phyloP scores from a whole-genome alignment of 2,329 filamentous ascomycete genomes.

The Colletotrichum phormii region DNA sequence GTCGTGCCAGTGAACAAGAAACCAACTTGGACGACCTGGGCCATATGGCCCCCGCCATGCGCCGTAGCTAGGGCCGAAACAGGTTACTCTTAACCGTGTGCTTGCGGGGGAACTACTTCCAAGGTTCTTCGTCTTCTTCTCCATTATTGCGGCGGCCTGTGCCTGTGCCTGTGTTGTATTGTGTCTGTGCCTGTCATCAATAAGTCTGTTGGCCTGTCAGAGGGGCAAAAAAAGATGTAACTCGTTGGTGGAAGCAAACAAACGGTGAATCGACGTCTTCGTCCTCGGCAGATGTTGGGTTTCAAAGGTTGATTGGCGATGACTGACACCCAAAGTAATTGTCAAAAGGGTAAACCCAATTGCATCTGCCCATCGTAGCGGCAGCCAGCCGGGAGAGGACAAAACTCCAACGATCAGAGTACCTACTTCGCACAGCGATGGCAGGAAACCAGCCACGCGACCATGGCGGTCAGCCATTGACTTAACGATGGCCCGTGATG shows the following conservation, averaged over 20 bases:
- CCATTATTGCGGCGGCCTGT: not conserved
- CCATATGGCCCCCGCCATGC: conserved; percentile 12
- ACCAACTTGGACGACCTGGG: not conserved
- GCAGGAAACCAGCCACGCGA: not conserved
- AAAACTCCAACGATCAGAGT: not conserved
- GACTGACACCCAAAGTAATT: not conserved
- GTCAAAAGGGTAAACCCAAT: not conserved
- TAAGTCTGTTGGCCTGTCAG: not conserved
- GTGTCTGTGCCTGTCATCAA: not conserved
- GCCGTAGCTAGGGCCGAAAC: conserved; percentile 15
- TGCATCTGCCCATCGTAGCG: not conserved
- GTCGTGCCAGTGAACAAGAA: not conserved
- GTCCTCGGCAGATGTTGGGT: not conserved
- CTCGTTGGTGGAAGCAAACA: conserved; percentile 5
- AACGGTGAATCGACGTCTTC: conserved; percentile 1
- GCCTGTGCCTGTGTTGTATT: not conserved
- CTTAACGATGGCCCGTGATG: too few species aligned
- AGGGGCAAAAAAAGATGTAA: not conserved
- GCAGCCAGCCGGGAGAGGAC: conserved; percentile 9
- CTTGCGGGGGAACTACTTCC: conserved; percentile 24
- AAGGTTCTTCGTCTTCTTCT: not conserved
- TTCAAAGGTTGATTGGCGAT: not conserved
- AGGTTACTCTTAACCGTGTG: conserved; percentile 22
- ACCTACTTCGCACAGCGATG: not conserved
- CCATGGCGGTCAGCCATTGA: not conserved